A percentile compares a stretch with the other conserved stretches of the same genome.
phyloP scores from a whole-genome alignment of 1,284 basidiomycete genomes.

The Leucoagaricus sp. region DNA sequence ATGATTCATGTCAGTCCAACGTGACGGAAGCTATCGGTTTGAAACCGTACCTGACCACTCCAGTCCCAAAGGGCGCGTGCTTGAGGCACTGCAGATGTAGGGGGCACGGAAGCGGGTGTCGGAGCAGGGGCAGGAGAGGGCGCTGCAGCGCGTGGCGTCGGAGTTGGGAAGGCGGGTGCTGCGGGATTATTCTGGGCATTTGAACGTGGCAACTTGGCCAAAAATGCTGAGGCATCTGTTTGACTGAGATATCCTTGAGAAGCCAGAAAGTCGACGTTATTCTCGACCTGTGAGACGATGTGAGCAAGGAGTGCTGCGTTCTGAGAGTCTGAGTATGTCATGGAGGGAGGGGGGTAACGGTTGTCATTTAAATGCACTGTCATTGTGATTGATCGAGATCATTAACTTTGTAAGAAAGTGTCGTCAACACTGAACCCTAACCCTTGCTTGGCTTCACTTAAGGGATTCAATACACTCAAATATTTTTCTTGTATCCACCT shows the following conservation, averaged over 20 bases:
- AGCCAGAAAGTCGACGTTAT: constrained; percentile 65
- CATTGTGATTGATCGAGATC: too few relatives aligned
- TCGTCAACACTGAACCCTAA: background rate
- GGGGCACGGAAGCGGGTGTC: constrained; percentile 18
- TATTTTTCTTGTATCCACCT: background rate
- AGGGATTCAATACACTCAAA: too few relatives aligned
- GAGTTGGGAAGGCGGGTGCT: constrained; percentile 23
- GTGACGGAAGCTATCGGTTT: background rate
- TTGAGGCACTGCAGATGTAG: constrained; percentile 29
- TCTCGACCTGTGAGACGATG: constrained; percentile 64
- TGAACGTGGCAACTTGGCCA: constrained; percentile 48
- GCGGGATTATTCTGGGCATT: constrained; percentile 18
- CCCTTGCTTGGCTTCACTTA: background rate
- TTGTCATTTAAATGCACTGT: constrained; percentile 3
- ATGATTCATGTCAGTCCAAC: background rate
- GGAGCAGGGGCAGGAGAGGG: constrained; percentile 25
- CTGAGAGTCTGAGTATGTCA: constrained; percentile 13
- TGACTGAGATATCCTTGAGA: constrained; percentile 58
- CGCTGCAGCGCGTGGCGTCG: constrained; percentile 28
- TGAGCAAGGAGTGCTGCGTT: constrained; percentile 48
- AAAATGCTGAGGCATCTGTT: constrained; percentile 54
- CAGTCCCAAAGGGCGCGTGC: constrained; percentile 66
- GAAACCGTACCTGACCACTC: constrained; percentile 42
- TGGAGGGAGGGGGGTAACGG: constrained; percentile 1
- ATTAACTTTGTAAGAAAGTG: too few relatives aligned